Evolutionary conservation across 1,139 yeast genomes (phyloP).

Genomic region (Blastobotrys ciferrii): DNA sequence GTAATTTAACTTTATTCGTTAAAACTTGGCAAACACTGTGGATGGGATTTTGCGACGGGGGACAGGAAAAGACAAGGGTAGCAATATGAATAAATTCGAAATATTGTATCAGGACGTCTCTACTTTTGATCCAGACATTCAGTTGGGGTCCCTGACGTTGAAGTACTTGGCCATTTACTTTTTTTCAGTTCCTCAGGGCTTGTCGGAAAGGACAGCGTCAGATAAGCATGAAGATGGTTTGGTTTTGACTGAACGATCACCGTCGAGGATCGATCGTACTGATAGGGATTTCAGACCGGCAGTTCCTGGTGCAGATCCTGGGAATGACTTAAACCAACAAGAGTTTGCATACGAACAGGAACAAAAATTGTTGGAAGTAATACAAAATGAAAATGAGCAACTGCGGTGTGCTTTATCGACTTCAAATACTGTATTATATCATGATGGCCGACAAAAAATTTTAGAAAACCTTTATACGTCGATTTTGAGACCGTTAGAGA

Average conservation of each 20-base stretch:
- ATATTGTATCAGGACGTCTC: not conserved
- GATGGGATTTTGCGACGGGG: too few relatives aligned
- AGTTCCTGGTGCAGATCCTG: not conserved
- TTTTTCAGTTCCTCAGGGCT: constrained; percentile 1
- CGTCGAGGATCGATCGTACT: not conserved
- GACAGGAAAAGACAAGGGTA: too few relatives aligned
- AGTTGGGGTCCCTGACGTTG: constrained; percentile 1
- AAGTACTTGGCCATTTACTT: constrained; percentile 3
- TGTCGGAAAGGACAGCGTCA: not conserved
- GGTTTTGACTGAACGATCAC: not conserved
- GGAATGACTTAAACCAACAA: not conserved
- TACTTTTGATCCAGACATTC: constrained; percentile 4
- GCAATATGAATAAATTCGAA: not conserved
- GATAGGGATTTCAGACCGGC: not conserved
- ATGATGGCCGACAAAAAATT: not conserved
- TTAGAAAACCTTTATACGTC: constrained; percentile 1
- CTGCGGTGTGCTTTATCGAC: constrained; percentile 1
- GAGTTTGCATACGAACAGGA: not conserved
- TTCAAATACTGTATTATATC: not conserved
- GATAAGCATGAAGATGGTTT: too few relatives aligned
- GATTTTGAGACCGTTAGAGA: constrained; percentile 10
- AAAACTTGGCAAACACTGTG: too few relatives aligned
- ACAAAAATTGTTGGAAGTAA: not conserved
- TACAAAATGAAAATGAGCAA: not conserved
- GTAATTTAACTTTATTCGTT: too few relatives aligned